These are phyloP conservation scores for Maudiozyma serrabonitensis DNA, from an alignment of 805 yeast species.

Conservation along the genomic window DNA sequence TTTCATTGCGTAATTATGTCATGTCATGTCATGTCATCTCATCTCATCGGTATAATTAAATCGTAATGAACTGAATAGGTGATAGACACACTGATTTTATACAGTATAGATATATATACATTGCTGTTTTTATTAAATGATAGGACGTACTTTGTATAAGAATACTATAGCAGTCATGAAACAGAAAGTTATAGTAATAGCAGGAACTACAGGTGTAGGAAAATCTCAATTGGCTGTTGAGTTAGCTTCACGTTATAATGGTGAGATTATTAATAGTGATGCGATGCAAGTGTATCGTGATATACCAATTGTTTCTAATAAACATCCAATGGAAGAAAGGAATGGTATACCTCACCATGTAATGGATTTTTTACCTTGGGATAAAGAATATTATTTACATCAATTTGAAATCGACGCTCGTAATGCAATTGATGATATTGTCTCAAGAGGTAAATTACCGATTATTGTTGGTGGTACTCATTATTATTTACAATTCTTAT, in stretches of 20 bases:
- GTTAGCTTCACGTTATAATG: conserved; percentile 64
- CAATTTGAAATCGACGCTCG: conserved; percentile 67
- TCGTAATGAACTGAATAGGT: too few relatives aligned
- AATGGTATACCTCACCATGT: conserved; percentile 75
- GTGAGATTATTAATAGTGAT: conserved; percentile 91
- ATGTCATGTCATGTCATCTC: too few relatives aligned
- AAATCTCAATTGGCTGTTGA: conserved; percentile 67
- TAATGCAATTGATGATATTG: conserved; percentile 51
- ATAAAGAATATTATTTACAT: conserved; percentile 72
- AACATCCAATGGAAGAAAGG: conserved; percentile 77
- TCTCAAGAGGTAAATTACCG: conserved; percentile 61
- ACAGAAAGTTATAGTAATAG: conserved; percentile 47
- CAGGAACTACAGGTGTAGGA: conserved; percentile 96
- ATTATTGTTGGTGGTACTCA: conserved; percentile 94
- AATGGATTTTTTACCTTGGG: conserved; percentile 76
- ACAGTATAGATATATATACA: too few relatives aligned
- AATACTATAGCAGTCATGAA: not conserved
- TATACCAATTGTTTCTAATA: conserved; percentile 73
- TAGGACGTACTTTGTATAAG: not conserved
- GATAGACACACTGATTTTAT: too few relatives aligned
- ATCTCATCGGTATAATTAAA: too few relatives aligned
- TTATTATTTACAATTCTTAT: conserved; percentile 76
- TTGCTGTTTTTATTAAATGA: not conserved
- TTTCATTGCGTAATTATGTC: too few relatives aligned
- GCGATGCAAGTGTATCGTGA: conserved; percentile 90